Evolutionary conservation across 1,284 basidiomycete species (phyloP), one percentile per base, ranked within the genome.

Genomic region (Moesziomyces aphidis): DNA sequence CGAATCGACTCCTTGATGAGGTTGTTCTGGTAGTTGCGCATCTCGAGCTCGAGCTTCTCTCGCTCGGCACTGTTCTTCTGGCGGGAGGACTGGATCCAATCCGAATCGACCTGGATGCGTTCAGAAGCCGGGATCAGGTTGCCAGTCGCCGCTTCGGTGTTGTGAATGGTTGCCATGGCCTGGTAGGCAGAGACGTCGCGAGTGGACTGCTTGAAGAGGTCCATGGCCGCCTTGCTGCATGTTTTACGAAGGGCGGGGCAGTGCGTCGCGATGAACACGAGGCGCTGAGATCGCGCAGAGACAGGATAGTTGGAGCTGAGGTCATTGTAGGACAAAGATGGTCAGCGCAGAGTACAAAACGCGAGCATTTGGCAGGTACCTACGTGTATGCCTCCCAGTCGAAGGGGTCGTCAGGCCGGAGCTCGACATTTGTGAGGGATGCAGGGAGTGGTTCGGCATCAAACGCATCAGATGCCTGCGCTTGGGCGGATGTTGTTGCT

Each of bases 1-100:
- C 94, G 88, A 77, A 94, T 93, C 87, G 93, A 94, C 87, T 96
- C 94, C 85, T 94, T 95, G 87, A 95, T 94, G 89, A 94, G 90
- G 82, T 94, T 95, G 79, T 92, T 93, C 66, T 90, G 88, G 81
- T 95, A 95, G 17, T 91, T 92, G 88, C 93, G 94, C 81, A 96
- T 87, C 85, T 95, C 94, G 11, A 93, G 90, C 85, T 94, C 92
- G 54, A 95, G 86, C 85, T 91, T 92, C 28, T 89, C 89, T 60
- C 88, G 87, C 79, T 93, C 92, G 5, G 87, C 87, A 61, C 87
- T 86, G 77, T 92, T 92, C 78, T 88, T 89, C 60, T 87, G 85
- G 50, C 86, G 86, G 21, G 87, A 88, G 63, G 89, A 87, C 34
- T 93, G 90, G 10, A 89, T 82, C 93, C 93, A 95, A 17, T 85